Conservation (phyloP, 345 rosid species). For the Eucalyptus marginata region DNA sequence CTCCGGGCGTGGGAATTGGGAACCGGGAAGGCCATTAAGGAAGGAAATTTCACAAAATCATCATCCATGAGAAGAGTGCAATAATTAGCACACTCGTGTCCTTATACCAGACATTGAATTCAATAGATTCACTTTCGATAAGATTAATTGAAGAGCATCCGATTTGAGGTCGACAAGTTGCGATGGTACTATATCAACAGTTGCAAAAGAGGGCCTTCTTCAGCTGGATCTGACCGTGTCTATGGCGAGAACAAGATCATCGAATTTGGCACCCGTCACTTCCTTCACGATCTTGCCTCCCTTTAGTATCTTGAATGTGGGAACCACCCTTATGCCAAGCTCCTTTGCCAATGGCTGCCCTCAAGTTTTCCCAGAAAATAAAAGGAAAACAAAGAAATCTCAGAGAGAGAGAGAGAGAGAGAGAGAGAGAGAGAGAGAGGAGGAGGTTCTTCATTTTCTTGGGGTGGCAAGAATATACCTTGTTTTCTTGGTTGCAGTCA, state of each 20-base stretch:
- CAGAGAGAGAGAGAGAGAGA: not conserved
- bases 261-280: conserved; percentile 75
- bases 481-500: conserved; percentile 89
- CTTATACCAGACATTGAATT: not conserved
- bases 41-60: not conserved
- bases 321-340: conserved; percentile 81
- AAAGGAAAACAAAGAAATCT: not conserved
- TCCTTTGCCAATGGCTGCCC: conserved; percentile 83
- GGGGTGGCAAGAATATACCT: conserved; percentile 12
- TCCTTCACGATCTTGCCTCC: conserved; percentile 56
- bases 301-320: conserved; percentile 85
- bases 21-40: not conserved
- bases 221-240: conserved; percentile 57
- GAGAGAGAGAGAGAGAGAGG: not conserved
- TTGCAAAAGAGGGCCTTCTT: not conserved
- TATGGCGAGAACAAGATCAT: conserved; percentile 63
- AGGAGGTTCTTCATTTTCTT: not conserved
- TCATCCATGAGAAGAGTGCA: not conserved
- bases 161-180: not conserved
- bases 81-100: not conserved
- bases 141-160: not conserved
- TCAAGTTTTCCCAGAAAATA: not conserved
- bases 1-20: not conserved
- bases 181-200: not conserved
- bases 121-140: not conserved